Evolutionary conservation across 2,329 filamentous ascomycete genomes (phyloP).

Genomic region (Arthrobotrys pseudoclavata): DNA sequence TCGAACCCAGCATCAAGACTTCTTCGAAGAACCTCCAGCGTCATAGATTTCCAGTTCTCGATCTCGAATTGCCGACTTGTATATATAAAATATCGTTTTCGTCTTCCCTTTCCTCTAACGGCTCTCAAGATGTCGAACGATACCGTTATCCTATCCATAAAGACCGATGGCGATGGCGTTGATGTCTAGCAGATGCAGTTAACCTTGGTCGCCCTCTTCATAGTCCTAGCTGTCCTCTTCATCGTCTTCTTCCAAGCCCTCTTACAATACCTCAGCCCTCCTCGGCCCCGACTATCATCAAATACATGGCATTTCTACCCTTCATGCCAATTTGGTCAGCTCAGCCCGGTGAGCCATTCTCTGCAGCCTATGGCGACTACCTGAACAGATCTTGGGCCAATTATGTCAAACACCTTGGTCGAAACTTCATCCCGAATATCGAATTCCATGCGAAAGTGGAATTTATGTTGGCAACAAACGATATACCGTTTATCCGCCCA

Average conservation of each 20-base stretch:
- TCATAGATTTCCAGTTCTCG: neutral
- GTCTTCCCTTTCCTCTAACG: neutral
- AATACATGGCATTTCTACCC: conserved; percentile 35
- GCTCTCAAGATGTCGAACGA: conserved; percentile 6
- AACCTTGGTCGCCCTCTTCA: neutral
- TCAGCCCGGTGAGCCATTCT: conserved; percentile 13
- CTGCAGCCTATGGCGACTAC: conserved; percentile 15
- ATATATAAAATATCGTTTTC: neutral
- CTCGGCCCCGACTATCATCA: conserved; percentile 31
- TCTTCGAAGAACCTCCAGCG: too few relatives aligned
- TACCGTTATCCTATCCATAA: neutral
- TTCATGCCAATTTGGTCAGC: conserved; percentile 37
- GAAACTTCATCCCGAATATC: conserved; percentile 2
- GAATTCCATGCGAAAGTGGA: conserved; percentile 14
- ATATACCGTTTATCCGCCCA: conserved; percentile 17
- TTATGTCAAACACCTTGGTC: conserved; percentile 2
- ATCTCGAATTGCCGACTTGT: neutral
- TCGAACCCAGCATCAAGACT: neutral
- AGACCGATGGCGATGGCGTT: neutral
- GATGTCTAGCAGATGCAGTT: conserved; percentile 8
- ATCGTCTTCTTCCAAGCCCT: conserved; percentile 2
- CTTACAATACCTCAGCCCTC: neutral
- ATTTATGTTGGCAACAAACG: conserved; percentile 6
- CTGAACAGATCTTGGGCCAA: neutral
- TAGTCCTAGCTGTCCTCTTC: neutral